Conservation (phyloP, 148 eudicot species). For the Amaranthus palmeri region DNA sequence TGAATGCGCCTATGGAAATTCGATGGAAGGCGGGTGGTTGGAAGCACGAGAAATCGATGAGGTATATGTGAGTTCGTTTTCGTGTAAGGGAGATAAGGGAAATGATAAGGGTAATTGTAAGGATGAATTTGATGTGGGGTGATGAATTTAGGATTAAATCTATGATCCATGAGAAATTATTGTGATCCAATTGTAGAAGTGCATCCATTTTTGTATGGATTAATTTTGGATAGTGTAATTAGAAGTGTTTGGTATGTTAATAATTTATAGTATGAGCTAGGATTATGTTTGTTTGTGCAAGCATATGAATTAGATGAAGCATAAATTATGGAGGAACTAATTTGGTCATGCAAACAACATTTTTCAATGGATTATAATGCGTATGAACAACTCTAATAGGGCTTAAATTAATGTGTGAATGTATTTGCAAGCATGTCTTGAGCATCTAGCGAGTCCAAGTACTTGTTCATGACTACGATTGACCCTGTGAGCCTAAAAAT, state of each 20-base stretch:
- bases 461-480: too few relatives aligned
- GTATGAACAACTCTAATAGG: not conserved
- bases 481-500: too few relatives aligned
- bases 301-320: constrained; percentile 18
- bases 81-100: not conserved
- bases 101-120: constrained; percentile 5
- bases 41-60: constrained; percentile 28
- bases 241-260: not conserved
- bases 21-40: constrained; percentile 17
- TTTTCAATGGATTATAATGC: not conserved
- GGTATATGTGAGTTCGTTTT: constrained; percentile 11
- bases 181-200: constrained; percentile 17
- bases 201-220: constrained; percentile 19
- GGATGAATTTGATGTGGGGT: constrained; percentile 13
- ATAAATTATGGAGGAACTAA: constrained; percentile 12
- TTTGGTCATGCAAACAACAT: constrained; percentile 21
- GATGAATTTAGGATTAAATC: constrained; percentile 1
- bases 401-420: too few relatives aligned
- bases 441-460: too few relatives aligned
- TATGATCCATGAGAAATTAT: not conserved
- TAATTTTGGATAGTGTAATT: not conserved
- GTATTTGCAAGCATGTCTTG: too few relatives aligned
- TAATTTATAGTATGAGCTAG: constrained; percentile 11
- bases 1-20: constrained; percentile 26
- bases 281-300: not conserved